Base-by-base conservation (phyloP, 2,329 filamentous ascomycete species). In the Aspergillus phoenicis region DNA sequence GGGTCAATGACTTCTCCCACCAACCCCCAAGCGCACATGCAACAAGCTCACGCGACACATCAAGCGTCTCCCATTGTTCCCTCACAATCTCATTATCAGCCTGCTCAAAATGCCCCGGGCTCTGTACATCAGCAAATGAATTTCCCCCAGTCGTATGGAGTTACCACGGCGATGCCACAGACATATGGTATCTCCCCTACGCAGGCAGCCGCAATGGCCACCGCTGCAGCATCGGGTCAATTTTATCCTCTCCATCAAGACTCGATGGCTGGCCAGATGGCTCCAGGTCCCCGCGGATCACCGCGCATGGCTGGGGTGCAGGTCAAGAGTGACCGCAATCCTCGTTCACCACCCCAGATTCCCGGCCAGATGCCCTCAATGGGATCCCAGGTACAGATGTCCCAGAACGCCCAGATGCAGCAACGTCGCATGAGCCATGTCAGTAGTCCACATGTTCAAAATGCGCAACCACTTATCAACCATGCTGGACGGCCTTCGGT, bases 201-300 rank as follows among this genome's bases (percentile, higher is more conserved):
- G 51, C 91, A 96, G 77, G 93, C 93, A 13, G 93, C 94, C 53
- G 93, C 93, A 61, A 95, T 97, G 91, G 93, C 90, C 48, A 97
- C 93, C 1, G 94, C 94, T 17, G 93, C 94, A 1, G 94, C 94
- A 10, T 93, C 93, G 5, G 93, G 94, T 43, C 89, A 91, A 62
- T 90, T 90, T 68, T 89, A 90, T 63, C 88, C 89, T 66, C 87
- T 93, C 78, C 81, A 88, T 54, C 87, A 90, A 58, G 90, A 93
- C 70, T 83, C 86, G 20, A 88, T 86, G 83, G 80, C 83, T 83
- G 79, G 84, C 77, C 76, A 89, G 85, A 77, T 84, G 65, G 73
- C 76, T 8, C 82, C 81, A 67, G 82, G 83, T 26, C 78, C 81
- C 26, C 78, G 83, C 60, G 89, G 87, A 22, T 96, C 92, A 3